phyloP scores from a whole-genome alignment of 208 protist species.

The Leishmania guyanensis region DNA sequence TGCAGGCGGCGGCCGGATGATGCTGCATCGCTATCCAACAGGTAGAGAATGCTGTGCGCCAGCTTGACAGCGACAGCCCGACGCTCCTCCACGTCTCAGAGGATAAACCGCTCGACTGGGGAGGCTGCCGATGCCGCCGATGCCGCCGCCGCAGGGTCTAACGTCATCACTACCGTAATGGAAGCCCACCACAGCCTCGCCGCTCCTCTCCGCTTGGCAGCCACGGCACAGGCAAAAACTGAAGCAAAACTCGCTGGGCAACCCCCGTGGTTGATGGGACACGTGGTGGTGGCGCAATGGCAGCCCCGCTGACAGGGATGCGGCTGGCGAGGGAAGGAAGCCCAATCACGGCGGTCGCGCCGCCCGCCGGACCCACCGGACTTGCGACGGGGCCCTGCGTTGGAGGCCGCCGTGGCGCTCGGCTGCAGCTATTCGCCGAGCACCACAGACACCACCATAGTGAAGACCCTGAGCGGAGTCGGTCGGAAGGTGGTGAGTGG shows the following conservation, averaged over 20 bases:
- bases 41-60: conserved; percentile 5
- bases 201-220: neutral
- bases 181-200: neutral
- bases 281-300: neutral
- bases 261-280: neutral
- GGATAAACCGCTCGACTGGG: conserved; percentile 27
- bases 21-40: conserved; percentile 8
- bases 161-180: neutral
- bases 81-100: conserved; percentile 12
- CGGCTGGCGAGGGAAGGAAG: neutral
- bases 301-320: neutral
- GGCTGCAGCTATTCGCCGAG: conserved; percentile 32
- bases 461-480: conserved; percentile 26
- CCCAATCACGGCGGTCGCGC: conserved; percentile 9
- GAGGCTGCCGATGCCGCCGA: neutral
- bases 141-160: neutral
- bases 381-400: neutral
- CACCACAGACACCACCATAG: conserved; percentile 40
- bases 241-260: conserved; percentile 19
- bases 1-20: neutral
- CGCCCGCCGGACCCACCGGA: conserved; percentile 7
- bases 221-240: conserved; percentile 35
- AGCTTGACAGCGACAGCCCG: conserved; percentile 17
- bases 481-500: conserved; percentile 8
- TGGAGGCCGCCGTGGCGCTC: neutral